These are phyloP conservation scores for Neofusicoccum laricinum DNA, from an alignment of 2,329 filamentous ascomycete genomes.

Conservation along the genomic window DNA sequence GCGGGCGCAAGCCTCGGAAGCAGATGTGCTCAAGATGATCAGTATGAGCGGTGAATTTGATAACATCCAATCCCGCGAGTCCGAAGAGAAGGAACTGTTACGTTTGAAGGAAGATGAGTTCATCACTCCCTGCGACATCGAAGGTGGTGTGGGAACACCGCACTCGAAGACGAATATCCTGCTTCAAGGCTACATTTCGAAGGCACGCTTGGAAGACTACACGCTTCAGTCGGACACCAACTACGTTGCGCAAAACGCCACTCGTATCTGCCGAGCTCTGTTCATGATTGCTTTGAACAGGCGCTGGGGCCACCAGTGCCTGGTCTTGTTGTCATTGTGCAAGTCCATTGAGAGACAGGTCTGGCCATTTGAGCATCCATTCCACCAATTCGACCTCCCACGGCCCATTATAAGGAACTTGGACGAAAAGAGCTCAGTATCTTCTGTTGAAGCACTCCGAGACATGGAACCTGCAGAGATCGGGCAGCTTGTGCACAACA, in stretches of 20 bases:
- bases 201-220: constrained; percentile 86
- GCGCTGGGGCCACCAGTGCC: constrained; percentile 92
- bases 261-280: constrained; percentile 86
- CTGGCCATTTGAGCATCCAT: constrained; percentile 92
- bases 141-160: constrained; percentile 62
- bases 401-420: constrained; percentile 79
- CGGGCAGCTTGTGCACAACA: constrained; percentile 85
- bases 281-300: constrained; percentile 98
- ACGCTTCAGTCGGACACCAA: constrained; percentile 87
- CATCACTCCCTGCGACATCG: constrained; percentile 72
- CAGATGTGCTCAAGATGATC: constrained; percentile 93
- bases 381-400: constrained; percentile 91
- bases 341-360: constrained; percentile 96
- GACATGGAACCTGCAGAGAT: constrained; percentile 95
- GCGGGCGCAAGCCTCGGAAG: constrained; percentile 79
- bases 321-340: constrained; percentile 84
- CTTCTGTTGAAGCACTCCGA: constrained; percentile 76
- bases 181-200: constrained; percentile 89
- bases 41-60: constrained; percentile 97
- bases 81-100: constrained; percentile 81
- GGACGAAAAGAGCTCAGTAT: constrained; percentile 70
- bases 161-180: constrained; percentile 96
- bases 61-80: constrained; percentile 91
- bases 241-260: constrained; percentile 93
- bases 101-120: constrained; percentile 63